Evolutionary conservation across 2,329 filamentous ascomycete species (phyloP).

Genomic region (Diaporthe nobilis): DNA sequence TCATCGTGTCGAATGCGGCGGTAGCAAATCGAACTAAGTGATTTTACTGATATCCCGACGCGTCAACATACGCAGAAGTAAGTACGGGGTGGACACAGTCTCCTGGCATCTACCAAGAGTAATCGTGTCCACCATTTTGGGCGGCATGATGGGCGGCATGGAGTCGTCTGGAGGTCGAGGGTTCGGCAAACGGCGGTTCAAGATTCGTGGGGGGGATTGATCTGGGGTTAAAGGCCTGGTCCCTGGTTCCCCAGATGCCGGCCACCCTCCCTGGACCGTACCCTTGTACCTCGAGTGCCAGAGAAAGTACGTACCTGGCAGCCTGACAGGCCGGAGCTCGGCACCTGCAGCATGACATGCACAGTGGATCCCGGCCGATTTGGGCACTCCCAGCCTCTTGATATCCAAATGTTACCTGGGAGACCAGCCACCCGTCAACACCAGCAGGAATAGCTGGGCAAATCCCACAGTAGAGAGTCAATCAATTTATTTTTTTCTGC

Average conservation of each 20-base stretch:
- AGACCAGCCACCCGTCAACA: conserved; percentile 43
- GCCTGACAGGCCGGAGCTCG: conserved; percentile 31
- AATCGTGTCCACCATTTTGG: conserved; percentile 18
- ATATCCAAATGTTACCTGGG: conserved; percentile 36
- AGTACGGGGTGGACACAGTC: background rate
- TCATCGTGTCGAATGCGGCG: conserved; percentile 21
- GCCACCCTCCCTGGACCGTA: background rate
- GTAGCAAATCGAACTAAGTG: background rate
- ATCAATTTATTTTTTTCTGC: conserved; percentile 25
- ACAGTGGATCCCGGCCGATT: background rate
- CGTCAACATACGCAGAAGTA: conserved; percentile 1
- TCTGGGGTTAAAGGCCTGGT: conserved; percentile 20
- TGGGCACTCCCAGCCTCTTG: conserved; percentile 37
- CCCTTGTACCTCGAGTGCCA: background rate
- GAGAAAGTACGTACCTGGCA: conserved; percentile 3
- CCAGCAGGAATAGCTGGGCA: background rate
- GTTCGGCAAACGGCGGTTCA: conserved; percentile 34
- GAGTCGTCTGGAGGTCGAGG: conserved; percentile 24
- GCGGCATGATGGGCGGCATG: conserved; percentile 18
- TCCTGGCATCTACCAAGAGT: conserved; percentile 22
- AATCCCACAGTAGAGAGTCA: background rate
- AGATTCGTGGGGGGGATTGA: conserved; percentile 15
- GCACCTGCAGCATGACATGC: conserved; percentile 30
- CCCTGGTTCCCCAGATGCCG: background rate
- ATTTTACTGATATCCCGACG: background rate